Conservation (phyloP, 1,139 yeast genomes). For the Candida glucosophila region DNA sequence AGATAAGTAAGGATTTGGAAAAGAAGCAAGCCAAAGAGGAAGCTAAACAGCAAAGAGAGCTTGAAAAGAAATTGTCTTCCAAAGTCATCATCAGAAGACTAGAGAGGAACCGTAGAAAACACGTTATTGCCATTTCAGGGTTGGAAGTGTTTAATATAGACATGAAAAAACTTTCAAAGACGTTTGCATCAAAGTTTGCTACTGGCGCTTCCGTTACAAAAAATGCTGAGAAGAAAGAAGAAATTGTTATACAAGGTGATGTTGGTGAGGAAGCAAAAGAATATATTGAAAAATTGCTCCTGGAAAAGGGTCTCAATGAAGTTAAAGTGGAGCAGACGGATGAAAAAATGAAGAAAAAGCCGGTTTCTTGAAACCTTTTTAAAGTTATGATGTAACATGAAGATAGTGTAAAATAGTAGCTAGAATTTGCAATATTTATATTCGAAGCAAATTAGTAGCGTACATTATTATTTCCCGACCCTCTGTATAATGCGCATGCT, state of each 20-base stretch:
- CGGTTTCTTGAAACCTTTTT: constrained; percentile 10
- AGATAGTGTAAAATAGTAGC: background rate
- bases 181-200: constrained; percentile 90
- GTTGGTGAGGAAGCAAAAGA: constrained; percentile 86
- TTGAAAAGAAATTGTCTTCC: constrained; percentile 68
- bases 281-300: constrained; percentile 60
- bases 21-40: constrained; percentile 87
- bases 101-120: constrained; percentile 85
- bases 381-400: background rate
- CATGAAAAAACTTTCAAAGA: constrained; percentile 83
- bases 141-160: constrained; percentile 85
- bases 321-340: constrained; percentile 83
- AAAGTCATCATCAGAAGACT: constrained; percentile 80
- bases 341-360: constrained; percentile 72
- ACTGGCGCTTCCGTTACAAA: constrained; percentile 96
- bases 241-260: constrained; percentile 90
- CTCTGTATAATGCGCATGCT: too few species aligned
- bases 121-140: constrained; percentile 79
- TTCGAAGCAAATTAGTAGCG: too few species aligned
- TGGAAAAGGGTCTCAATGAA: constrained; percentile 74
- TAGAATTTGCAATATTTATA: background rate
- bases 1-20: constrained; percentile 71
- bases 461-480: too few species aligned
- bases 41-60: constrained; percentile 77
- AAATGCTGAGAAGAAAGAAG: constrained; percentile 87